These are phyloP conservation scores for Drechslera avenae DNA, from an alignment of 2,329 filamentous ascomycete species.

Conservation along the genomic window DNA sequence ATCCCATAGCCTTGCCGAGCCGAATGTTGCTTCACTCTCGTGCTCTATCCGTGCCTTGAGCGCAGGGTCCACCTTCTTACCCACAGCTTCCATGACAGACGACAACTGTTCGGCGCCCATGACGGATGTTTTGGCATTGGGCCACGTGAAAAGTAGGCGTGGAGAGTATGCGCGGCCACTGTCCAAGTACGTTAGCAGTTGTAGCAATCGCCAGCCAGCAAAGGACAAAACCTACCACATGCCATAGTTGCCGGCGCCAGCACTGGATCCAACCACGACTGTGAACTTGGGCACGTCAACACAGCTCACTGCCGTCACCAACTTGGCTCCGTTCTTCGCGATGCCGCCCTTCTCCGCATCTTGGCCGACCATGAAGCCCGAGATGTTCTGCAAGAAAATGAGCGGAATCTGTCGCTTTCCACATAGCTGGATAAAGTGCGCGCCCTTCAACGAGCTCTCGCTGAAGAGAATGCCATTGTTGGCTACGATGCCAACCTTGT, in stretches of 20 bases:
- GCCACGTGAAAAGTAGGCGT: slow-evolving; percentile 94
- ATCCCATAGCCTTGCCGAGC: slow-evolving; percentile 86
- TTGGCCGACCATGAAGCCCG: slow-evolving; percentile 95
- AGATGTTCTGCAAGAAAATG: slow-evolving; percentile 95
- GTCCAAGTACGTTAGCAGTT: neutral
- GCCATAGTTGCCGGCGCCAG: slow-evolving; percentile 95
- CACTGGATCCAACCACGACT: slow-evolving; percentile 90
- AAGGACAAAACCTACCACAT: slow-evolving; percentile 72
- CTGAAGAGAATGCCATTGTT: slow-evolving; percentile 97
- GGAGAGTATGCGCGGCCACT: slow-evolving; percentile 90
- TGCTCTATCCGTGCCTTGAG: slow-evolving; percentile 83
- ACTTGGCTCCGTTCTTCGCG: slow-evolving; percentile 95
- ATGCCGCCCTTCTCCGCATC: slow-evolving; percentile 94
- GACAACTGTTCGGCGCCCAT: slow-evolving; percentile 95
- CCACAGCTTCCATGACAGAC: slow-evolving; percentile 93
- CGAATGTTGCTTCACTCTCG: slow-evolving; percentile 88
- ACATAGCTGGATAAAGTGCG: slow-evolving; percentile 96
- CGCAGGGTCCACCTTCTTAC: slow-evolving; percentile 78
- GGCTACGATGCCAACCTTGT: slow-evolving; percentile 88
- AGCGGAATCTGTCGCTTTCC: slow-evolving; percentile 86
- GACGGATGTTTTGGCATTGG: slow-evolving; percentile 91
- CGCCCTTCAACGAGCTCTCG: slow-evolving; percentile 85
- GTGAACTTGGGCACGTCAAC: slow-evolving; percentile 97
- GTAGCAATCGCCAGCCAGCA: neutral
- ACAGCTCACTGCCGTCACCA: slow-evolving; percentile 93